Conservation (phyloP, 1,284 basidiomycete species). For the Retiboletus flavoniger region DNA sequence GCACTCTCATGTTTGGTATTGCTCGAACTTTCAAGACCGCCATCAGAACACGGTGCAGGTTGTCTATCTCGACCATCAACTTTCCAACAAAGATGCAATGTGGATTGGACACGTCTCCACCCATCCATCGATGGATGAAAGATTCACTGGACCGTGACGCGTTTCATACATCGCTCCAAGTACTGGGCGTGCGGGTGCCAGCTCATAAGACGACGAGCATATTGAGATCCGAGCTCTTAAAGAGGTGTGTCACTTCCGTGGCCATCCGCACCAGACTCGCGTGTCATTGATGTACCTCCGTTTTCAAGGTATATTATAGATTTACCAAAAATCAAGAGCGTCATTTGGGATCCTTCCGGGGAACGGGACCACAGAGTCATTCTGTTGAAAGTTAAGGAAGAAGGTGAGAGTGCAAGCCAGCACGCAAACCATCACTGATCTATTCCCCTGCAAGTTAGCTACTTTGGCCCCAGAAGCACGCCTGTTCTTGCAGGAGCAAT, state of each 20-base stretch:
- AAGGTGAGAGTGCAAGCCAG: conserved; percentile 48
- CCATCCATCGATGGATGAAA: conserved; percentile 45
- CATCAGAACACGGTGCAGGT: conserved; percentile 8
- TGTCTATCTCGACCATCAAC: conserved; percentile 4
- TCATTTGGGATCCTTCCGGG: conserved; percentile 52
- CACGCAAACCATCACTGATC: conserved; percentile 15
- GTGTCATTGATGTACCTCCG: not conserved
- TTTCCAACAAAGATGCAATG: conserved; percentile 19
- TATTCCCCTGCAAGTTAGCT: conserved; percentile 53
- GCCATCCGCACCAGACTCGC: not conserved
- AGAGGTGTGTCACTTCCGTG: conserved; percentile 47
- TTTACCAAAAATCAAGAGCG: conserved; percentile 62
- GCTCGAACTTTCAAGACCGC: conserved; percentile 8
- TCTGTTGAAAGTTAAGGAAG: conserved; percentile 54
- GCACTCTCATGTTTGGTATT: conserved; percentile 19
- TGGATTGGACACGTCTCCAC: conserved; percentile 56
- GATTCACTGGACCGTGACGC: conserved; percentile 56
- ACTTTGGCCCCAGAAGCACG: conserved; percentile 57
- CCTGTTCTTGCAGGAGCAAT: conserved; percentile 54
- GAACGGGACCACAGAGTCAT: conserved; percentile 54
- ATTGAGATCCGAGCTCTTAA: conserved; percentile 54
- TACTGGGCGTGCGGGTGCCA: conserved; percentile 67
- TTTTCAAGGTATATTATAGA: conserved; percentile 53
- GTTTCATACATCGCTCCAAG: conserved; percentile 62
- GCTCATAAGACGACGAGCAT: conserved; percentile 56